Evolutionary conservation across 495 filamentous ascomycete species (phyloP).

Genomic region (Trichoderma parareesei): DNA sequence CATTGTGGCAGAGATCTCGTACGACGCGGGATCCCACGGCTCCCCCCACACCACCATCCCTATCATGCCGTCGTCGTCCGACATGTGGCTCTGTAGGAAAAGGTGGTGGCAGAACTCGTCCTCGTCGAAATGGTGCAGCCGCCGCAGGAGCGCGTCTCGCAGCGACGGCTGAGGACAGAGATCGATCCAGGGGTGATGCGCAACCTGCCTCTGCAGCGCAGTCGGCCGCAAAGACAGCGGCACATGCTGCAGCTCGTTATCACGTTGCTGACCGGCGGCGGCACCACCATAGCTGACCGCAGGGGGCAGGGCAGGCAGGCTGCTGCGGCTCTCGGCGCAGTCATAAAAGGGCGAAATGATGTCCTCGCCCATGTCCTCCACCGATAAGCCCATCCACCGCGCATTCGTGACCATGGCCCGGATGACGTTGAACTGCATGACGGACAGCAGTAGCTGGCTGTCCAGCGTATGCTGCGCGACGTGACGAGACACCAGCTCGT

Average conservation of each 20-base stretch:
- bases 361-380: background rate
- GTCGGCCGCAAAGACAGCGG: background rate
- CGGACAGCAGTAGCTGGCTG: constrained; percentile 2
- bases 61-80: constrained; percentile 1
- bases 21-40: background rate
- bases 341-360: background rate
- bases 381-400: background rate
- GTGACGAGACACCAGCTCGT: background rate
- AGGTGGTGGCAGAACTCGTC: constrained; percentile 3
- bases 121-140: background rate
- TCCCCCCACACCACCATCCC: constrained; percentile 5
- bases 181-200: background rate
- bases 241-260: background rate
- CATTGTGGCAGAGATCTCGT: constrained; percentile 2
- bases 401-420: background rate
- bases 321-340: background rate
- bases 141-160: background rate
- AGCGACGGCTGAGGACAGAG: background rate
- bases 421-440: constrained; percentile 7
- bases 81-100: background rate
- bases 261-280: background rate
- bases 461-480: background rate
- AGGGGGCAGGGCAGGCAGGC: background rate
- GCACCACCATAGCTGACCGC: background rate
- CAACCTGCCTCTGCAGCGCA: background rate